These are phyloP conservation scores for Stephanodiscus triporus DNA, from an alignment of 108 stramenopile genomes.

Conservation along the genomic window DNA sequence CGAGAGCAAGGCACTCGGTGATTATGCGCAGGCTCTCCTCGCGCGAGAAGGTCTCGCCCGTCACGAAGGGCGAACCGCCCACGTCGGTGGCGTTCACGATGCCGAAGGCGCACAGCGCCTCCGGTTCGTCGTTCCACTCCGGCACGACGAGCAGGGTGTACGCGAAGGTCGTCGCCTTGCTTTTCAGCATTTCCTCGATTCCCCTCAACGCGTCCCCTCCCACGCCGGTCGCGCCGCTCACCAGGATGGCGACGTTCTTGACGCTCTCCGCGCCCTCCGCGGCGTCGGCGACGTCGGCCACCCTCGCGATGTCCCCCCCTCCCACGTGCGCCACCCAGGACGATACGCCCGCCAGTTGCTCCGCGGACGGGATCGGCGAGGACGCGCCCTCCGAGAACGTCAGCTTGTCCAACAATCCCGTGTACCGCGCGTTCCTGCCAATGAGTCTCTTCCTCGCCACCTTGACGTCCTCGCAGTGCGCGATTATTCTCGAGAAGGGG, in stretches of 20 bases:
- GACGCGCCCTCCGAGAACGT: constrained; percentile 52
- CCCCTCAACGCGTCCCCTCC: constrained; percentile 35
- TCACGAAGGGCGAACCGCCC: constrained; percentile 32
- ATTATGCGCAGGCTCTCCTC: constrained; percentile 79
- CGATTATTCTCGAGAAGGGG: constrained; percentile 79
- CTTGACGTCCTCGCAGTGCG: constrained; percentile 70
- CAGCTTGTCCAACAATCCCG: constrained; percentile 88
- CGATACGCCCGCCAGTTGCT: constrained; percentile 63
- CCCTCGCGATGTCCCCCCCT: constrained; percentile 33
- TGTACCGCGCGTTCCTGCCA: constrained; percentile 85
- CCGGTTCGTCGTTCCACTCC: constrained; percentile 65
- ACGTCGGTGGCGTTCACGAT: constrained; percentile 49
- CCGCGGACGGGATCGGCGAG: constrained; percentile 53
- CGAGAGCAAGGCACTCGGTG: constrained; percentile 78
- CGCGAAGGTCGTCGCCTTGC: constrained; percentile 51
- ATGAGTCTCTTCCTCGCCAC: constrained; percentile 90
- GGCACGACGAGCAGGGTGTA: constrained; percentile 80
- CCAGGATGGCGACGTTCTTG: constrained; percentile 74
- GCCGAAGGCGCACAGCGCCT: constrained; percentile 67
- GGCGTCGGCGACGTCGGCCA: constrained; percentile 44
- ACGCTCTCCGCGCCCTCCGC: constrained; percentile 55
- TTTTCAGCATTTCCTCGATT: constrained; percentile 56
- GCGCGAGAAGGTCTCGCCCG: constrained; percentile 61
- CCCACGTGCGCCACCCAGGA: constrained; percentile 69
- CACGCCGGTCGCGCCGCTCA: constrained; percentile 59